Evolutionary conservation across 306 rosid genomes (phyloP).

Genomic region (Geum urbanum): DNA sequence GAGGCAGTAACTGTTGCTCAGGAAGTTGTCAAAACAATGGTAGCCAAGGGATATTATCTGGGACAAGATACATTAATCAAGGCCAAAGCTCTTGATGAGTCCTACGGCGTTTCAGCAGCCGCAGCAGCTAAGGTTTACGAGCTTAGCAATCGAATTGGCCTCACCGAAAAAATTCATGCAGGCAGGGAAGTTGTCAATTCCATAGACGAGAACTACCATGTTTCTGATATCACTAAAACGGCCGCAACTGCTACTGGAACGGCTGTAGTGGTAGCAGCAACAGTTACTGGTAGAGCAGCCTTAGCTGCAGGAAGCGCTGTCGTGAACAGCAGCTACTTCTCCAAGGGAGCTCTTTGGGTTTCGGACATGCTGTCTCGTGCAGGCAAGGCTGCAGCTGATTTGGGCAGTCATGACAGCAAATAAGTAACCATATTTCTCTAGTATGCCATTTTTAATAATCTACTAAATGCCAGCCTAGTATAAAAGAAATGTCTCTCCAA

Average conservation of each 20-base stretch:
- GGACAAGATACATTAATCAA: slow-evolving; percentile 72
- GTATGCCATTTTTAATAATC: neutral
- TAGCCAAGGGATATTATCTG: slow-evolving; percentile 79
- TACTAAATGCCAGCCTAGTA: slow-evolving; percentile 1
- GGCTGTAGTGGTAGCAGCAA: slow-evolving; percentile 65
- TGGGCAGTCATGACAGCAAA: slow-evolving; percentile 37
- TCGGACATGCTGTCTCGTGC: slow-evolving; percentile 56
- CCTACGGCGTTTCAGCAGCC: slow-evolving; percentile 55
- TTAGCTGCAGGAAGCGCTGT: slow-evolving; percentile 64
- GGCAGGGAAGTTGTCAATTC: slow-evolving; percentile 66
- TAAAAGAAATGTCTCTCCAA: neutral
- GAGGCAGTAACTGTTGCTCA: slow-evolving; percentile 77
- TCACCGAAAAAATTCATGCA: slow-evolving; percentile 60
- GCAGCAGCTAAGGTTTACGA: slow-evolving; percentile 73
- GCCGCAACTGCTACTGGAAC: slow-evolving; percentile 73
- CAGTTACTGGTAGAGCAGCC: slow-evolving; percentile 70
- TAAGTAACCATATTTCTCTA: slow-evolving; percentile 2
- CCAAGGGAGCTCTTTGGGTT: slow-evolving; percentile 84
- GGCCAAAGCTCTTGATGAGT: slow-evolving; percentile 87
- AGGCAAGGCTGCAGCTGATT: slow-evolving; percentile 59
- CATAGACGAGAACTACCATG: slow-evolving; percentile 71
- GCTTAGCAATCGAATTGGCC: slow-evolving; percentile 64
- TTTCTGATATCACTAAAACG: slow-evolving; percentile 66
- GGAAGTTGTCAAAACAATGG: slow-evolving; percentile 79
- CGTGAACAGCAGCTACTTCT: slow-evolving; percentile 72